These are phyloP conservation scores for Phytophthora sp. DNA, from an alignment of 352 stramenopile genomes.

Conservation along the genomic window DNA sequence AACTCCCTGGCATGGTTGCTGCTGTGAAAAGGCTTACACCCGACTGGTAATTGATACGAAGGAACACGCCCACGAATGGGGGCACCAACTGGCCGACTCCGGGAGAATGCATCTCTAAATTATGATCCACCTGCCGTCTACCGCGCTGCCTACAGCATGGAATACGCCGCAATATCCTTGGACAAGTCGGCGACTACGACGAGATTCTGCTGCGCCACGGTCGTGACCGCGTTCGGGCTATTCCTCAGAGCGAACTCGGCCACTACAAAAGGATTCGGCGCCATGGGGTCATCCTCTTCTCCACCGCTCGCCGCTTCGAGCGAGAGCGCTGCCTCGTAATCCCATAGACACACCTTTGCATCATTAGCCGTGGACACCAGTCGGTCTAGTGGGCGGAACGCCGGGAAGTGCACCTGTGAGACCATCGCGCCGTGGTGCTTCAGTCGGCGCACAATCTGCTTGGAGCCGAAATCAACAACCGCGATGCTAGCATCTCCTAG, in stretches of 20 bases:
- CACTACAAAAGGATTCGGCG: slow-evolving; percentile 46
- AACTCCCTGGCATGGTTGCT: too few relatives aligned
- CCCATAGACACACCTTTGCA: slow-evolving; percentile 66
- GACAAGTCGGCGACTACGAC: slow-evolving; percentile 58
- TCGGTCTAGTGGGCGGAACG: slow-evolving; percentile 52
- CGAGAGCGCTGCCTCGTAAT: slow-evolving; percentile 51
- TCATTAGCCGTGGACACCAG: slow-evolving; percentile 76
- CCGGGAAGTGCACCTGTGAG: slow-evolving; percentile 70
- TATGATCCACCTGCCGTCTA: too few relatives aligned
- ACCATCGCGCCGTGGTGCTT: slow-evolving; percentile 60
- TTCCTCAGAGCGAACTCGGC: slow-evolving; percentile 48
- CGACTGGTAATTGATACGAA: too few relatives aligned
- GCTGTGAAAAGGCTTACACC: too few relatives aligned
- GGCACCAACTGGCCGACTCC: too few relatives aligned
- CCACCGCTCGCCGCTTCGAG: slow-evolving; percentile 11
- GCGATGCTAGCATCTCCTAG: slow-evolving; percentile 70
- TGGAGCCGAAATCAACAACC: slow-evolving; percentile 65
- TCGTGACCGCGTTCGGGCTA: slow-evolving; percentile 66
- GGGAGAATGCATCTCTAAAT: slow-evolving; percentile 7
- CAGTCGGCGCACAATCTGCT: slow-evolving; percentile 56
- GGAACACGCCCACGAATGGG: too few relatives aligned
- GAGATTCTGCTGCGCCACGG: slow-evolving; percentile 54
- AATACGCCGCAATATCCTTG: slow-evolving; percentile 56
- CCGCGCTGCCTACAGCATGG: slow-evolving; percentile 50
- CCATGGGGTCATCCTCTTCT: slow-evolving; percentile 15